Conservation (phyloP, 2,329 filamentous ascomycete genomes). For the Aspergillus ustus region DNA sequence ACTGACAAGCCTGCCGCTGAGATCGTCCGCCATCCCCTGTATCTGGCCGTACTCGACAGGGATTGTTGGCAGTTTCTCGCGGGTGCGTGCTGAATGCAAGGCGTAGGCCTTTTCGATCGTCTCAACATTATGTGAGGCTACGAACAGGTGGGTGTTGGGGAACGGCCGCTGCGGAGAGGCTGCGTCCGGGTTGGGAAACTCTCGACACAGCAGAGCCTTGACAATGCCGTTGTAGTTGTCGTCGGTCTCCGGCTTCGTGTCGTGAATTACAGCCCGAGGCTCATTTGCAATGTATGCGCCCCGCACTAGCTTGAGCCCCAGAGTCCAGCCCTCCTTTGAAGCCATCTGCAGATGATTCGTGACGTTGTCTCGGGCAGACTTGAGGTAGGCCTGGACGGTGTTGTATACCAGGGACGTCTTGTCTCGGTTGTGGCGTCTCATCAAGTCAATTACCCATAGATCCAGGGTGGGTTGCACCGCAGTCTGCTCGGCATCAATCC, state of each 20-base stretch:
- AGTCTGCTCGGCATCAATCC: conserved; percentile 55
- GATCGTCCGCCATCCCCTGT: conserved; percentile 89
- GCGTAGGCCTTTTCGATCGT: too few species aligned
- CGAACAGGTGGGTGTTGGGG: too few species aligned
- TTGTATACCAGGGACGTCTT: conserved; percentile 43
- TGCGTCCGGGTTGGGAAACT: too few species aligned
- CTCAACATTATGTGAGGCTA: too few species aligned
- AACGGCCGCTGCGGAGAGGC: too few species aligned
- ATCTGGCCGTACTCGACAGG: conserved; percentile 71
- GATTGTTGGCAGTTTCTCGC: conserved; percentile 32
- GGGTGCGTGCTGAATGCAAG: too few species aligned
- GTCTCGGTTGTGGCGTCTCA: conserved; percentile 49
- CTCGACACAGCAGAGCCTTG: too few species aligned
- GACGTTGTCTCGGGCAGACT: conserved; percentile 45
- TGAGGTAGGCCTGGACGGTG: conserved; percentile 54
- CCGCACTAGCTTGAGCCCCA: neutral
- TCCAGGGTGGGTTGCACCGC: conserved; percentile 51
- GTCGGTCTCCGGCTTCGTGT: too few species aligned
- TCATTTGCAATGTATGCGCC: neutral
- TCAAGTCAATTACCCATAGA: conserved; percentile 51
- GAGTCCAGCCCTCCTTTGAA: neutral
- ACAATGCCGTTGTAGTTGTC: too few species aligned
- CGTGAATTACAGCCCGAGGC: too few species aligned
- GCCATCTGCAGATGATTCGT: conserved; percentile 32
- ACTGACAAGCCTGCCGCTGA: conserved; percentile 61